These are phyloP conservation scores for Dactylellina leptospora DNA, from an alignment of 2,329 filamentous ascomycete genomes.

Conservation along the genomic window DNA sequence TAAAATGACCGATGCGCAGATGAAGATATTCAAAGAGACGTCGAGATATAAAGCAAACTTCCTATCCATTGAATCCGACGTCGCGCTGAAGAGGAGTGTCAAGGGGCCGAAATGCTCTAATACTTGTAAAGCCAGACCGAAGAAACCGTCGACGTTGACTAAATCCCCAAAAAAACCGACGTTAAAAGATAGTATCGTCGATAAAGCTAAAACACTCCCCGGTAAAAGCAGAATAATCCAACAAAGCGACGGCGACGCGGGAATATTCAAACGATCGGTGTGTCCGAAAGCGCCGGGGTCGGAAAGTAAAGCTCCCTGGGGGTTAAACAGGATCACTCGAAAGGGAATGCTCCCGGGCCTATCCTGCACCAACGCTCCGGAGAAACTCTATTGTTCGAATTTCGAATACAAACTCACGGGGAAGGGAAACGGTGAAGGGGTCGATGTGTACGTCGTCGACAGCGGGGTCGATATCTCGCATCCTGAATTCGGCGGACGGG, in stretches of 20 bases:
- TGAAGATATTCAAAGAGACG: background rate
- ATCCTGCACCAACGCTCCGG: background rate
- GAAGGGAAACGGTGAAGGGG: constrained; percentile 58
- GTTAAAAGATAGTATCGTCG: too few species aligned
- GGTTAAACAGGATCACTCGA: constrained; percentile 5
- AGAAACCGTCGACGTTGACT: too few species aligned
- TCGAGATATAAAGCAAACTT: background rate
- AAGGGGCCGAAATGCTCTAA: background rate
- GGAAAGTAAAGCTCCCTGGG: constrained; percentile 17
- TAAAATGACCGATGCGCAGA: background rate
- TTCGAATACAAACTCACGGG: constrained; percentile 57
- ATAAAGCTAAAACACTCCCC: too few species aligned
- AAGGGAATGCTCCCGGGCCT: background rate
- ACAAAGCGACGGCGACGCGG: background rate
- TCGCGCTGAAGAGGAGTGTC: background rate
- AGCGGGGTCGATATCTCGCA: constrained; percentile 55
- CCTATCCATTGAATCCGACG: background rate
- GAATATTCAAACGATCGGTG: background rate
- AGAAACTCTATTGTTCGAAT: background rate
- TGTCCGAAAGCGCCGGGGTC: background rate
- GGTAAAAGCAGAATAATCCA: too few species aligned
- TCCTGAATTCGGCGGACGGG: constrained; percentile 57
- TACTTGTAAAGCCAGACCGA: background rate
- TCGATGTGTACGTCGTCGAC: constrained; percentile 18
- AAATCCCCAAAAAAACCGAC: background rate